phyloP scores from a whole-genome alignment of 495 filamentous ascomycete species.

The Glonium stellatum region DNA sequence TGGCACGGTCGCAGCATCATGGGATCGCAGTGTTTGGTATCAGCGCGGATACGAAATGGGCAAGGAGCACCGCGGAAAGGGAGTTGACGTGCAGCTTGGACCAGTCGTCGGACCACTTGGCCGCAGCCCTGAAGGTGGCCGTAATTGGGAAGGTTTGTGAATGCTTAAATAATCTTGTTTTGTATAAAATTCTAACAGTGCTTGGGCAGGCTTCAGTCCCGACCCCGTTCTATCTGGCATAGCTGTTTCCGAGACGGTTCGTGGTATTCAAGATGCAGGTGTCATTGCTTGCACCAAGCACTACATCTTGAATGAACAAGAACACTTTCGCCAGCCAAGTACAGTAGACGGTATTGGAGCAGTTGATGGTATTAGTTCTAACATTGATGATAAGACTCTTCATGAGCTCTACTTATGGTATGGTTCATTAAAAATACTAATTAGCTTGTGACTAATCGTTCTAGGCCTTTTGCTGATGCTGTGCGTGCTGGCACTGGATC shows the following conservation, averaged over 20 bases:
- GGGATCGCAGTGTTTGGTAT: constrained; percentile 36
- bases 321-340: constrained; percentile 64
- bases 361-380: constrained; percentile 69
- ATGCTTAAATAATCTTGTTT: not conserved
- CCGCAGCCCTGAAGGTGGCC: constrained; percentile 51
- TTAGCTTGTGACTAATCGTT: constrained; percentile 33
- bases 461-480: constrained; percentile 59
- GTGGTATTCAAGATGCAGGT: constrained; percentile 38
- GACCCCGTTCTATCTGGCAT: constrained; percentile 40
- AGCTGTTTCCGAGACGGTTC: constrained; percentile 34
- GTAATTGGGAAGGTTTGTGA: constrained; percentile 66
- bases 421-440: constrained; percentile 36
- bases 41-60: constrained; percentile 39
- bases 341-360: constrained; percentile 53
- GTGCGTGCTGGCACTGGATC: constrained; percentile 37
- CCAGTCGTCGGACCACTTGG: constrained; percentile 76
- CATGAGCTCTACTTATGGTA: constrained; percentile 91
- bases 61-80: constrained; percentile 34
- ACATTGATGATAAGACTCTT: constrained; percentile 88
- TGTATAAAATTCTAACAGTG: not conserved
- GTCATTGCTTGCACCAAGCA: constrained; percentile 39
- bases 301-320: constrained; percentile 39
- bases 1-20: constrained; percentile 38
- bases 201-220: constrained; percentile 34
- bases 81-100: constrained; percentile 74